Percentiles rank a stretch among this genome's conserved stretches.
These are phyloP conservation scores for Picea sitchensis DNA, from an alignment of 75 land plant genomes.

Conservation along the genomic window DNA sequence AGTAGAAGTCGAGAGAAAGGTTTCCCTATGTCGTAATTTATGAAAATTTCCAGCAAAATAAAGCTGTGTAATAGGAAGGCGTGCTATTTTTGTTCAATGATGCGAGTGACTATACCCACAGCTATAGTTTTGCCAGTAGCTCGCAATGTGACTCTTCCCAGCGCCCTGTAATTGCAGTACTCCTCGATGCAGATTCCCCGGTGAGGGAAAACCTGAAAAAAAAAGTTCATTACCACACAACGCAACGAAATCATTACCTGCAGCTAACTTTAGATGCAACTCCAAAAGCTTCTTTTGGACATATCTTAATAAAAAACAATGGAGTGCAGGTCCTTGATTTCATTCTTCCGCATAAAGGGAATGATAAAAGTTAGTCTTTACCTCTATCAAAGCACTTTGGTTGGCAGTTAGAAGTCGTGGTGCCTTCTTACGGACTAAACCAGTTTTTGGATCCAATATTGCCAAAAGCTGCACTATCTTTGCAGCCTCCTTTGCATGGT, in stretches of 20 bases:
- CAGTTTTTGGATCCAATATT: constrained; percentile 79
- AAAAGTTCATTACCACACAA: not conserved
- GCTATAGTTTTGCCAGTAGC: constrained; percentile 75
- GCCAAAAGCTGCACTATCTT: constrained; percentile 57
- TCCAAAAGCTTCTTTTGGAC: not conserved
- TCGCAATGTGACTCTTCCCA: constrained; percentile 77
- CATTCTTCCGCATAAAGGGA: not conserved
- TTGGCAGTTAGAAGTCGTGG: constrained; percentile 76
- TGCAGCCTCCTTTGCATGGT: constrained; percentile 90
- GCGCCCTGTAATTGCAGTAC: constrained; percentile 59
- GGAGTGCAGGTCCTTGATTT: too few relatives aligned
- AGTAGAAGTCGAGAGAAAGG: not conserved
- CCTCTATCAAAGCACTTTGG: constrained; percentile 91
- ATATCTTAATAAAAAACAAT: not conserved
- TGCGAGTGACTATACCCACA: constrained; percentile 64
- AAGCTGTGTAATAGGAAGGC: not conserved
- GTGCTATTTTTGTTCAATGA: constrained; percentile 13
- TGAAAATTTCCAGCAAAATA: not conserved
- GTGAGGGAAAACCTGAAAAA: constrained; percentile 56
- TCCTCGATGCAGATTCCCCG: constrained; percentile 72
- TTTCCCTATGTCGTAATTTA: not conserved
- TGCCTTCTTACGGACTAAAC: constrained; percentile 55
- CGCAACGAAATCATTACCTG: not conserved
- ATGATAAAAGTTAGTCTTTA: constrained; percentile 14
- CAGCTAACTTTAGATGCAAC: not conserved